Evolutionary conservation across 768 basidiomycete genomes (phyloP).

Genomic region (Naganishia vishniacii): DNA sequence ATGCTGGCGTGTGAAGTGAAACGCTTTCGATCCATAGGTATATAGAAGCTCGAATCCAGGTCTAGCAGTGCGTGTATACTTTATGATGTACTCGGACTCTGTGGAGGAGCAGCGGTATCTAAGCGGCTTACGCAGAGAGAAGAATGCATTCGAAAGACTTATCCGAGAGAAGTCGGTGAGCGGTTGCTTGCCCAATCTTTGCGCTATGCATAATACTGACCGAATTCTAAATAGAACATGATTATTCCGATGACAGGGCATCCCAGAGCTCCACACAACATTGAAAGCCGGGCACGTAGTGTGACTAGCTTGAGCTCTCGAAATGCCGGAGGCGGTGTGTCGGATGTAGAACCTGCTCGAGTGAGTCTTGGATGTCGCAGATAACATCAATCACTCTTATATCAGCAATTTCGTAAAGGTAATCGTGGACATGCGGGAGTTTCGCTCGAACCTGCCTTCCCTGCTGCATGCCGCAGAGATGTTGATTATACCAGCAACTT

Average conservation of each 20-base stretch:
- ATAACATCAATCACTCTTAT: neutral
- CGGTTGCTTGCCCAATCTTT: constrained; percentile 24
- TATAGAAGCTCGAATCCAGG: constrained; percentile 81
- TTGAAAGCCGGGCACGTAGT: constrained; percentile 46
- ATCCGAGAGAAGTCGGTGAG: constrained; percentile 87
- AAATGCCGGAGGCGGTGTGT: constrained; percentile 67
- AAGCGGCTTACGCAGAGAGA: constrained; percentile 78
- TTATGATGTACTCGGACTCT: constrained; percentile 88
- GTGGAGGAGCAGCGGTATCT: constrained; percentile 95
- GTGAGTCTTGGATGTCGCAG: constrained; percentile 30
- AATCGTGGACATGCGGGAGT: constrained; percentile 94
- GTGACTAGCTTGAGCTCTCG: constrained; percentile 61
- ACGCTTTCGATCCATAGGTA: constrained; percentile 54
- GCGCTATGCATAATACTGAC: neutral
- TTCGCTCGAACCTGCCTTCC: constrained; percentile 84
- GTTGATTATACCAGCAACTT: constrained; percentile 78
- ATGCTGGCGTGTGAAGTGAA: neutral
- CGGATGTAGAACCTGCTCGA: constrained; percentile 59
- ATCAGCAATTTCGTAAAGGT: constrained; percentile 55
- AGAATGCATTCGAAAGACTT: constrained; percentile 83
- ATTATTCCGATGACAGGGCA: constrained; percentile 64
- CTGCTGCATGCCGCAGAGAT: constrained; percentile 76
- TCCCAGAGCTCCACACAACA: constrained; percentile 54
- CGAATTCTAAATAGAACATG: constrained; percentile 62
- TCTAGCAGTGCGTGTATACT: constrained; percentile 79